These are phyloP conservation scores for Ettlia oleoabundans DNA, from an alignment of 139 green algal species.

Conservation along the genomic window DNA sequence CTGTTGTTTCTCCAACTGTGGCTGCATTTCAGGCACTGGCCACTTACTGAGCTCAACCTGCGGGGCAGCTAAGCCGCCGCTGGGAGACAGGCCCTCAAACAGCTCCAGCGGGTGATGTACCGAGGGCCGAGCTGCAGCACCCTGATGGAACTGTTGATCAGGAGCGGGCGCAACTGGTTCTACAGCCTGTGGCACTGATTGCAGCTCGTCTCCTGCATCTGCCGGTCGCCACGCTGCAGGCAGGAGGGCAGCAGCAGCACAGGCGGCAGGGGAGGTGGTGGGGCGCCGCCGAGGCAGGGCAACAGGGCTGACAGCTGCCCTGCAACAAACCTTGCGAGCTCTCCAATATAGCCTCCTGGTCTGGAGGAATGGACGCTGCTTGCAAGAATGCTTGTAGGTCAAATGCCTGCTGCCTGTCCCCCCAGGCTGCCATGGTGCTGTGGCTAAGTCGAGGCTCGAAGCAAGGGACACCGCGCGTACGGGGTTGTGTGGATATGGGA, in stretches of 20 bases:
- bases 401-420: not conserved
- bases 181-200: not conserved
- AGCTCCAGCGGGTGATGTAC: not conserved
- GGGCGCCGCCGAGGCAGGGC: too few species aligned
- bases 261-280: not conserved
- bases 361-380: not conserved
- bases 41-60: too few species aligned
- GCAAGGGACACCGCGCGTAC: too few species aligned
- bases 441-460: too few species aligned
- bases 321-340: slow-evolving; percentile 20
- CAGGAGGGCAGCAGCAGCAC: not conserved
- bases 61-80: too few species aligned
- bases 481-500: too few species aligned
- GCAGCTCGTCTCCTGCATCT: slow-evolving; percentile 19
- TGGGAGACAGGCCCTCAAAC: not conserved
- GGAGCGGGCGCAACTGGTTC: not conserved
- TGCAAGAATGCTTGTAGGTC: not conserved
- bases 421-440: not conserved
- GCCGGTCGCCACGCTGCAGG: slow-evolving; percentile 6
- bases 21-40: too few species aligned
- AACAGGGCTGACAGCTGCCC: not conserved
- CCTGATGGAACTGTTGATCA: not conserved
- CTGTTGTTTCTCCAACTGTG: not conserved
- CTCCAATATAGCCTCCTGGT: slow-evolving; percentile 3
- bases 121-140: not conserved